A percentile compares a stretch with the other conserved stretches of the same genome.
phyloP scores from a whole-genome alignment of 441 rosid genomes.

The Dalechampia spathulata region DNA sequence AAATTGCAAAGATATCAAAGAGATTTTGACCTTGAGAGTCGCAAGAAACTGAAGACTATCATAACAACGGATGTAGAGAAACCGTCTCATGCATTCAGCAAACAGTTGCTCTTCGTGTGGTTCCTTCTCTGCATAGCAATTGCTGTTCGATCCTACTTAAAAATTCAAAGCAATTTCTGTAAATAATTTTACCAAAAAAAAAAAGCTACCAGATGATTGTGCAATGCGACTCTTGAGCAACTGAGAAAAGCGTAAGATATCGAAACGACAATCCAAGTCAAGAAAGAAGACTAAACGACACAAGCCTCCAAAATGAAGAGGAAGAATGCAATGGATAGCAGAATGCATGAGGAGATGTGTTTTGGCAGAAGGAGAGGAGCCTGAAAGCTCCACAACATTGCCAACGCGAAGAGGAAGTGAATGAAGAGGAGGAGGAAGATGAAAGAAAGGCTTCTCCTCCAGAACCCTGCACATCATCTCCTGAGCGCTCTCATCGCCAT shows the following conservation, averaged over 20 bases:
- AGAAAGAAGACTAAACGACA: conserved; percentile 49
- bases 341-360: conserved; percentile 63
- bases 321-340: conserved; percentile 70
- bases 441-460: conserved; percentile 33
- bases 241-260: conserved; percentile 48
- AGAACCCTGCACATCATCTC: conserved; percentile 56
- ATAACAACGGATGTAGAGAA: conserved; percentile 63
- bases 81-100: conserved; percentile 51
- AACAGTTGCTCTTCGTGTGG: conserved; percentile 40
- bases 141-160: conserved; percentile 18
- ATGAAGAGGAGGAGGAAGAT: conserved; percentile 57
- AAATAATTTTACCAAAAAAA: background rate
- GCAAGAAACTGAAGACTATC: conserved; percentile 62
- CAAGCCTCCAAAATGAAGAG: conserved; percentile 59
- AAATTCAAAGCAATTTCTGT: background rate
- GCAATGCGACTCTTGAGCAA: conserved; percentile 49
- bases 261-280: conserved; percentile 80
- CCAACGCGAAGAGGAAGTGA: conserved; percentile 65
- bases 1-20: background rate
- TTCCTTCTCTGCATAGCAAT: conserved; percentile 6
- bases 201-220: conserved; percentile 24
- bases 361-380: conserved; percentile 71
- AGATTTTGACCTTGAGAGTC: conserved; percentile 52
- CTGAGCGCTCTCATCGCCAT: conserved; percentile 53
- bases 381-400: conserved; percentile 65